Evolutionary conservation across 192 early-diverging fungal genomes (phyloP).

Genomic region (Backusella parvicylindrica): DNA sequence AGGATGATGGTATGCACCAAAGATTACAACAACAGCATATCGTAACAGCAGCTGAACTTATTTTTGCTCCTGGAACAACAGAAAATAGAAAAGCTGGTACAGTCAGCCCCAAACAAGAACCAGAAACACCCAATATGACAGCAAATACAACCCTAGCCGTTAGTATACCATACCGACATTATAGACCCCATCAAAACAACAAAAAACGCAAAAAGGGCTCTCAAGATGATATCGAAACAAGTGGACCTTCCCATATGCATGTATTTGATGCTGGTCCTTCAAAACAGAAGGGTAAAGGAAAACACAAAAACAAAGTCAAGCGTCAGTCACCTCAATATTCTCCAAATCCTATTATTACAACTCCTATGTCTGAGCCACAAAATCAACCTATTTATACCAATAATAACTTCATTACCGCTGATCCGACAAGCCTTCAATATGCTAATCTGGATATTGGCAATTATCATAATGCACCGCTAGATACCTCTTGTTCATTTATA

Average conservation of each 20-base stretch:
- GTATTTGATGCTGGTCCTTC: neutral
- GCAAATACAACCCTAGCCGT: neutral
- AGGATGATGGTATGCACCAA: neutral
- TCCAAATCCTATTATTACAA: neutral
- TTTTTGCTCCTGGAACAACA: neutral
- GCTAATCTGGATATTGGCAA: conserved; percentile 1
- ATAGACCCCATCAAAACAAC: neutral
- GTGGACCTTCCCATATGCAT: neutral
- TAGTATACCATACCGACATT: neutral
- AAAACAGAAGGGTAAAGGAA: neutral
- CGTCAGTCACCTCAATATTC: neutral
- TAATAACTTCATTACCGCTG: neutral
- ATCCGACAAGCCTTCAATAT: neutral
- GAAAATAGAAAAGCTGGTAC: neutral
- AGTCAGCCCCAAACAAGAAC: neutral
- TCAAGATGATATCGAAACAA: neutral
- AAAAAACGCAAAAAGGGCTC: neutral
- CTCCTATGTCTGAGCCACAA: neutral
- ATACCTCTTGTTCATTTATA: neutral
- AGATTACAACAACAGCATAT: neutral
- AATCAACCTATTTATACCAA: neutral
- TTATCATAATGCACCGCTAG: neutral
- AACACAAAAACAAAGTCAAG: neutral
- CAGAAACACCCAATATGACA: neutral
- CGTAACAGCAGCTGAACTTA: neutral